These are phyloP conservation scores for Rhinocladiella similis DNA, from an alignment of 2,329 filamentous ascomycete species.

Conservation along the genomic window DNA sequence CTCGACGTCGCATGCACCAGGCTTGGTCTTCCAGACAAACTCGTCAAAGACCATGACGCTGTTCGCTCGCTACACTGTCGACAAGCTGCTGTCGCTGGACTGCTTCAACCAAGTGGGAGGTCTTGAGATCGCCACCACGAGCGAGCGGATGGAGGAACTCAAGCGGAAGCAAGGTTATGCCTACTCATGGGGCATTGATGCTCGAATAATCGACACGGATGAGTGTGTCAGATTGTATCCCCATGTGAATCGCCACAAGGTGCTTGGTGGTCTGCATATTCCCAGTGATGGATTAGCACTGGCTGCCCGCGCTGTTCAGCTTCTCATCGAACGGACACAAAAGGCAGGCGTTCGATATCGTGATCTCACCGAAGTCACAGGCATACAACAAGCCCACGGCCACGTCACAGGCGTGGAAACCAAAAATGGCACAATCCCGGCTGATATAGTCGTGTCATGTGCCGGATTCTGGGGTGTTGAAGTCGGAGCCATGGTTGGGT, in stretches of 20 bases:
- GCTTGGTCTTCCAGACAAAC: constrained; percentile 64
- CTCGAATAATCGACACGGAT: constrained; percentile 52
- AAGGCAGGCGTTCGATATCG: constrained; percentile 61
- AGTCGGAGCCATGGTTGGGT: constrained; percentile 60
- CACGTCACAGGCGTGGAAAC: constrained; percentile 60
- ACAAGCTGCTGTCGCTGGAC: constrained; percentile 58
- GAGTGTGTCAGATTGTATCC: constrained; percentile 58
- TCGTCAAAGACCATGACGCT: constrained; percentile 49
- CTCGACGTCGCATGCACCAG: constrained; percentile 66
- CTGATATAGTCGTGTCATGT: constrained; percentile 63
- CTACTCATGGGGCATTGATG: constrained; percentile 60
- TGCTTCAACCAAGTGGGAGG: constrained; percentile 65
- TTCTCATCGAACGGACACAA: constrained; percentile 59
- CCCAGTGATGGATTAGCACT: constrained; percentile 62
- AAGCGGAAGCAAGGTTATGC: constrained; percentile 64
- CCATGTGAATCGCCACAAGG: constrained; percentile 52
- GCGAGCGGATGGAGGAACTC: constrained; percentile 59
- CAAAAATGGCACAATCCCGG: constrained; percentile 49
- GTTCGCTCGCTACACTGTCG: constrained; percentile 62
- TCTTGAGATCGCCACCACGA: constrained; percentile 62
- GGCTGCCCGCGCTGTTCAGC: constrained; percentile 61
- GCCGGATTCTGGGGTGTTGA: constrained; percentile 68
- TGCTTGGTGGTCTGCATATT: constrained; percentile 61
- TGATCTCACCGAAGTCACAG: constrained; percentile 58
- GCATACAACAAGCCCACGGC: constrained; percentile 51